Evolutionary conservation across 371 early-diverging fungal species (phyloP).

Genomic region (Mucor velutinosus): DNA sequence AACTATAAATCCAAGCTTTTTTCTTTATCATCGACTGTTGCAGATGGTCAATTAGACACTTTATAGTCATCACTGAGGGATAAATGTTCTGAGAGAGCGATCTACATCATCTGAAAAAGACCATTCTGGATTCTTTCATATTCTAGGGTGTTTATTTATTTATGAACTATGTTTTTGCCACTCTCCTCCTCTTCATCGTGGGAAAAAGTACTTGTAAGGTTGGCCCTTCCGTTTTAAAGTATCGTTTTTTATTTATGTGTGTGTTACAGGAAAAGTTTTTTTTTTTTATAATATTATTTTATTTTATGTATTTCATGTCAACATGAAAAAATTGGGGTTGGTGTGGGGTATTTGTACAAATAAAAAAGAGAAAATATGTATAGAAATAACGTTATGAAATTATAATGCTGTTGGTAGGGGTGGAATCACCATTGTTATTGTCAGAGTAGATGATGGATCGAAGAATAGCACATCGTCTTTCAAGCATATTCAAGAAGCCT

Average conservation of each 20-base stretch:
- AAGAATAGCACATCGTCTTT: constrained; percentile 32
- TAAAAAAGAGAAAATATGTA: constrained; percentile 7
- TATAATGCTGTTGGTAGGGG: not conserved
- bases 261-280: constrained; percentile 4
- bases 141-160: not conserved
- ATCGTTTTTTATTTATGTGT: constrained; percentile 3
- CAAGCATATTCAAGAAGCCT: constrained; percentile 25
- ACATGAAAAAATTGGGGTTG: constrained; percentile 3
- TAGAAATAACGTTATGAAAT: constrained; percentile 5
- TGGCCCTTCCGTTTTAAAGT: constrained; percentile 5
- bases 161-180: not conserved
- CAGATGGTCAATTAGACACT: not conserved
- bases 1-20: not conserved
- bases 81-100: not conserved
- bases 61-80: not conserved
- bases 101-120: not conserved
- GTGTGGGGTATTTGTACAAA: constrained; percentile 3
- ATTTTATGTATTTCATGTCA: constrained; percentile 6
- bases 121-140: not conserved
- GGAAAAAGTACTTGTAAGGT: not conserved
- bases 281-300: constrained; percentile 2
- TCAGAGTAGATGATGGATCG: constrained; percentile 23
- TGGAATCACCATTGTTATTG: not conserved
- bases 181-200: not conserved
- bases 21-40: not conserved